phyloP scores from a whole-genome alignment of 2,329 filamentous ascomycete species.

The Didymella segeticola region DNA sequence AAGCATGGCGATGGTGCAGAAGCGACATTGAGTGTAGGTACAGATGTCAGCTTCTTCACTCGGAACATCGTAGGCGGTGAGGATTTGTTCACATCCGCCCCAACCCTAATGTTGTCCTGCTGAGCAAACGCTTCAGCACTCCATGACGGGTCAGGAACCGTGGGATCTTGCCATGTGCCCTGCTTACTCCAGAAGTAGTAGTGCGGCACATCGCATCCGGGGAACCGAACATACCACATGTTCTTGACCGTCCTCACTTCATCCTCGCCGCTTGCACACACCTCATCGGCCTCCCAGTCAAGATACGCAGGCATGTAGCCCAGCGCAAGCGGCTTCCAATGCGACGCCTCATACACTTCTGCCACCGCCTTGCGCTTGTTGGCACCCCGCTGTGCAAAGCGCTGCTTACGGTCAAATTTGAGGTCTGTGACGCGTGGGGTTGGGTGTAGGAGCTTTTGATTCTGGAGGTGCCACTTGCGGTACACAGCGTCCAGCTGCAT shows the following conservation, averaged over 20 bases:
- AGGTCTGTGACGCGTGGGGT: not conserved
- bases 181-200: constrained; percentile 42
- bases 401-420: constrained; percentile 13
- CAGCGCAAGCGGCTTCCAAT: constrained; percentile 29
- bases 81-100: no score
- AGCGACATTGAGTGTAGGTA: not conserved
- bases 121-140: not conserved
- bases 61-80: not conserved
- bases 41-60: constrained; percentile 14
- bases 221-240: constrained; percentile 39
- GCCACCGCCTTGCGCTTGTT: constrained; percentile 21
- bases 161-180: constrained; percentile 34
- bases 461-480: constrained; percentile 22
- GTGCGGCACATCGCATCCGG: constrained; percentile 38
- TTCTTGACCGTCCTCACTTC: constrained; percentile 19
- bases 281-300: constrained; percentile 17
- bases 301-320: constrained; percentile 38
- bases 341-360: constrained; percentile 31
- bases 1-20: not conserved
- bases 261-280: not conserved
- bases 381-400: constrained; percentile 11
- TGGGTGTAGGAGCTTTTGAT: constrained; percentile 5
- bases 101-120: no score
- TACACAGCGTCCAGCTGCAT: constrained; percentile 26
- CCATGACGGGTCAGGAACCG: constrained; percentile 26